Base-by-base conservation (phyloP, 1,284 basidiomycete species). In the Cryptococcus depauperatus region DNA sequence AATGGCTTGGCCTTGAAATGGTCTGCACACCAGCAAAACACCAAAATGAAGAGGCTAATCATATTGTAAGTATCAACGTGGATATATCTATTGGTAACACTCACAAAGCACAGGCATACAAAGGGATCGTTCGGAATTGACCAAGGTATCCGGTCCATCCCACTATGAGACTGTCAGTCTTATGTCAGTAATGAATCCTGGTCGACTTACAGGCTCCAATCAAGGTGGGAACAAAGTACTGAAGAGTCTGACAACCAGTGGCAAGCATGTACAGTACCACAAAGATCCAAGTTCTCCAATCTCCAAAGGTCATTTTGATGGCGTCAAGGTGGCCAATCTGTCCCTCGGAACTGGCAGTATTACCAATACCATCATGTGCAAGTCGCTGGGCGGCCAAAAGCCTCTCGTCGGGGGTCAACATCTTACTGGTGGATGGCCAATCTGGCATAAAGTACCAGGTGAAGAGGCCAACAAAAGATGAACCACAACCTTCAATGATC, bases 71-170 rank as follows among this genome's bases (percentile, higher is more conserved):
- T n/a, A n/a, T n/a, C n/a, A n/a, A n/a, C n/a, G n/a, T n/a, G 16
- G 28, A 9, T 30, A 30, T 8, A 30, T 30, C 28, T 9, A 30
- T n/a, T 30, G n/a, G 14, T 13, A 27, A 14, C 8, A 43, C 46
- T 43, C 30, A 47, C 46, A 68, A 59, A 10, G 66, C 66, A 16
- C 41, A 52, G 14, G 64, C 70, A 54, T 74, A 73, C 34, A 73
- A 61, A 9, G 73, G 73, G 50, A 74, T 73, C n/a, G 73, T 75
- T 66, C 73, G 71, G 59, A 69, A 75, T 54, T 75, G 73, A 29
- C 66, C 63, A 16, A 43, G 50, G 56, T 62, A 66, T 11, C 72
- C 72, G 1, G 53, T 61, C 57, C 70, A 73, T 25, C 70, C 70
- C 39, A 74, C 51, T 49, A 25, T 18, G 40, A 30, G 30, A 22